Evolutionary conservation across 306 rosid species (phyloP).

Genomic region (Glycine soja): DNA sequence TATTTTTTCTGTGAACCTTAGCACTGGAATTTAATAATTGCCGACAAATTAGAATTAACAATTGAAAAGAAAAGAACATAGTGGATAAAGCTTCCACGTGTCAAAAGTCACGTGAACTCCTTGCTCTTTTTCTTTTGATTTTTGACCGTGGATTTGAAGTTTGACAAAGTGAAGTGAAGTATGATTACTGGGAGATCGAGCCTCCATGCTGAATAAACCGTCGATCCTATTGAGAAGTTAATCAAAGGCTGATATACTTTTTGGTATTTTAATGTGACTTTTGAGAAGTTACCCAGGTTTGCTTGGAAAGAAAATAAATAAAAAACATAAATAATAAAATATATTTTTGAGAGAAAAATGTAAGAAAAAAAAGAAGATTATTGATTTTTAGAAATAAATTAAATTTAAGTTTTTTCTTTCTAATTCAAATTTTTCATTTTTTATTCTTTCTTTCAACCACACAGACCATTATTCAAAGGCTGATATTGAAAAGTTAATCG

Average conservation of each 20-base stretch:
- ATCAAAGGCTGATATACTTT: neutral
- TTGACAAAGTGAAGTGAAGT: neutral
- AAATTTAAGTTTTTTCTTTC: too few relatives aligned
- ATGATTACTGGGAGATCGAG: neutral
- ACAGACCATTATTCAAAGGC: too few relatives aligned
- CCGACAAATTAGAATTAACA: neutral
- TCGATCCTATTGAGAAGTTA: neutral
- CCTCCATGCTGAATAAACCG: neutral
- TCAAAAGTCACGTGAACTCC: conserved; percentile 1
- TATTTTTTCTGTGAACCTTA: neutral
- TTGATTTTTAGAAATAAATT: too few relatives aligned
- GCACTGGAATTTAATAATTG: neutral
- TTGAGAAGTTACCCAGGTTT: neutral
- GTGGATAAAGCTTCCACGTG: conserved; percentile 35
- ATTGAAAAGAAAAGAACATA: neutral
- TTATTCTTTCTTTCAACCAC: too few relatives aligned
- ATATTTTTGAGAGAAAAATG: too few relatives aligned
- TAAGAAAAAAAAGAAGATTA: too few relatives aligned
- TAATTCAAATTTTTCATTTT: too few relatives aligned
- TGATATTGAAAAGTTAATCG: too few relatives aligned
- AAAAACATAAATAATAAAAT: too few relatives aligned
- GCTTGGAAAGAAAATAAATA: too few relatives aligned
- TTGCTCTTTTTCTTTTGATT: neutral
- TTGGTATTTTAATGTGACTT: neutral
- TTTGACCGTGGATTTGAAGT: neutral